Percentiles rank a stretch among this genome's conserved stretches.
These are phyloP conservation scores for Arthromyces matolae DNA, from an alignment of 768 basidiomycete species.

Conservation along the genomic window DNA sequence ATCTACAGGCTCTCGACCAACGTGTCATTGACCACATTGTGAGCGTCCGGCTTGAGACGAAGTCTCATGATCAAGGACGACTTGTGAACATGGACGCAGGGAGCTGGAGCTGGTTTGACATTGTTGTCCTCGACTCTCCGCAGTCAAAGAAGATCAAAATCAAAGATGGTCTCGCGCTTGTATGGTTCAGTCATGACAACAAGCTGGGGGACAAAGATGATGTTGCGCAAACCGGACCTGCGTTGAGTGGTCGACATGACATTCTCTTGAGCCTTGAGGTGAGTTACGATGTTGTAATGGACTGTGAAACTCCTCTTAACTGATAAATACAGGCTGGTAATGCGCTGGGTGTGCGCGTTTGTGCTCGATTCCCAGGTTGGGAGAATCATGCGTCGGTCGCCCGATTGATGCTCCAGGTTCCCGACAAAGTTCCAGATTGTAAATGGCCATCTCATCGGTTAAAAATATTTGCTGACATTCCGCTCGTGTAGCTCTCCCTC, in stretches of 20 bases:
- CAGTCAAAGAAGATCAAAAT: constrained; percentile 19
- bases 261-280: constrained; percentile 11
- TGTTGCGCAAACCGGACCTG: constrained; percentile 14
- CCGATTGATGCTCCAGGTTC: constrained; percentile 26
- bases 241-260: constrained; percentile 4
- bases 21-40: constrained; percentile 19
- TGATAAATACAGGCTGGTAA: constrained; percentile 23
- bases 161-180: constrained; percentile 23
- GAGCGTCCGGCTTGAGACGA: constrained; percentile 26
- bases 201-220: constrained; percentile 10
- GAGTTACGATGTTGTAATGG: not conserved
- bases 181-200: constrained; percentile 28
- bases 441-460: not conserved
- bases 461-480: not conserved
- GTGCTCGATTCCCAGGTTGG: constrained; percentile 29
- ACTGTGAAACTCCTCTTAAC: not conserved
- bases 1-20: constrained; percentile 20
- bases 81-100: constrained; percentile 13
- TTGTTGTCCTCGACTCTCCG: constrained; percentile 25
- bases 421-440: constrained; percentile 23
- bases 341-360: constrained; percentile 27
- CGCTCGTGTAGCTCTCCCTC: not conserved
- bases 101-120: constrained; percentile 32
- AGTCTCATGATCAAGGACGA: constrained; percentile 21
- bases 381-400: constrained; percentile 25